Evolutionary conservation across 768 basidiomycete genomes (phyloP), one percentile per base, ranked within the genome.

Genomic region (Tremella yokohamensis): DNA sequence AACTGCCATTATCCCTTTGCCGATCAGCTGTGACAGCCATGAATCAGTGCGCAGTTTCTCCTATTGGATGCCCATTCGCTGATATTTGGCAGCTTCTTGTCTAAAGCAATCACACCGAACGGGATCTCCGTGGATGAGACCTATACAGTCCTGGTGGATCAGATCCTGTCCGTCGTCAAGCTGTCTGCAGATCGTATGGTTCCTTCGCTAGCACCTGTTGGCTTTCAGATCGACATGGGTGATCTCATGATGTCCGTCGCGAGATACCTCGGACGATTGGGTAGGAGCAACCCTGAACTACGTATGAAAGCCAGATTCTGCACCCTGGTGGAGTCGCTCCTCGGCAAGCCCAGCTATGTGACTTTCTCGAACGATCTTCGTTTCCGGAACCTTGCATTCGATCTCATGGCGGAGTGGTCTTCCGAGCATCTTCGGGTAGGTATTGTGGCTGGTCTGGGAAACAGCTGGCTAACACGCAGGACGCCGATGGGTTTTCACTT

Each of bases 381-480:
- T 54, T 80, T 84, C 13, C 83, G 89, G 12, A 87, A 89, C 71
- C 80, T 81, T 38, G 82, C 90, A 39, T 79, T 90, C 22, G 88
- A 92, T 58, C 81, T 83, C 29, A 78, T 93, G n/a, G 79, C 86
- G 70, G 84, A 87, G 44, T 94, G 90, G 90, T 83, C 88, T 40
- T 80, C 82, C 60, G 81, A 83, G 52, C 79, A 82, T 8, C 57
- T 78, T 15, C 63, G 69, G 57, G 88, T 87, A 52, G 29, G 29
- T 34, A 34, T 34, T 11, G 6, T 34, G 4, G 29, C 11, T 34
- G 4, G 29, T 34, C 29, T 6, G 29, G 11, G 11, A 54, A 84
- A 76, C 2, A 42, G 20, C 18, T 37, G 1, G 29, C 29, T 34
- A 11, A 34, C 29, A 34, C 4, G 29, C 29, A 34, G 29, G 42